A percentile compares a stretch with the other conserved stretches of the same genome.
Evolutionary conservation across 441 rosid species (phyloP).

Genomic region (Syzygium malaccense): DNA sequence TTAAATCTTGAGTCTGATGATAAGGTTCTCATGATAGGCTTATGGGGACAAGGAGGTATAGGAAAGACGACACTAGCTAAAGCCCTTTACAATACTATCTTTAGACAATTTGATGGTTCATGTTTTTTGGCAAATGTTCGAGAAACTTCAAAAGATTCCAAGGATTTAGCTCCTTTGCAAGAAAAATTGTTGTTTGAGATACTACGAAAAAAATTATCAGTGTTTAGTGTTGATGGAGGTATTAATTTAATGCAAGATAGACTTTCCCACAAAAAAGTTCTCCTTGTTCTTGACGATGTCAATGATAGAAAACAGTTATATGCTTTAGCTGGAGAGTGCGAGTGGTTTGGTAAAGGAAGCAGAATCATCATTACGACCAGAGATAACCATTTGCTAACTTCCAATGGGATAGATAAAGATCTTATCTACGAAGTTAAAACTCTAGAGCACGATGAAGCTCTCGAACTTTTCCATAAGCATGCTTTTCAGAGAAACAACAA

Average conservation of each 20-base stretch:
- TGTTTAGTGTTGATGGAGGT: neutral
- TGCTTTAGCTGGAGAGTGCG: neutral
- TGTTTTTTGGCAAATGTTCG: neutral
- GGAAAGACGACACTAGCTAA: neutral
- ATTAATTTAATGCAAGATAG: fast-evolving
- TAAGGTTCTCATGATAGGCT: neutral
- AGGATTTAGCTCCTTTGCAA: neutral
- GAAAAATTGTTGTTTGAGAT: neutral
- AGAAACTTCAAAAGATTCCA: neutral
- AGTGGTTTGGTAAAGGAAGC: neutral
- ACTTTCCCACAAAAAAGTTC: neutral
- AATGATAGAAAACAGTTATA: fast-evolving
- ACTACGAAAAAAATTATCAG: neutral
- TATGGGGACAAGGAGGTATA: neutral
- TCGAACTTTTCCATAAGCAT: neutral
- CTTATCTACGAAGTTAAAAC: neutral
- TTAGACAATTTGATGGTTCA: neutral
- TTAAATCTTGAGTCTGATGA: neutral
- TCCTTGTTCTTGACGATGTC: neutral
- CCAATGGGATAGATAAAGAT: neutral
- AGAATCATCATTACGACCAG: neutral
- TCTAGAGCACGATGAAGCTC: neutral
- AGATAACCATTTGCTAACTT: neutral
- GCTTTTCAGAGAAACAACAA: neutral
- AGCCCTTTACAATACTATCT: neutral